phyloP scores from a whole-genome alignment of 495 filamentous ascomycete genomes.

The Penicillium odoratum region DNA sequence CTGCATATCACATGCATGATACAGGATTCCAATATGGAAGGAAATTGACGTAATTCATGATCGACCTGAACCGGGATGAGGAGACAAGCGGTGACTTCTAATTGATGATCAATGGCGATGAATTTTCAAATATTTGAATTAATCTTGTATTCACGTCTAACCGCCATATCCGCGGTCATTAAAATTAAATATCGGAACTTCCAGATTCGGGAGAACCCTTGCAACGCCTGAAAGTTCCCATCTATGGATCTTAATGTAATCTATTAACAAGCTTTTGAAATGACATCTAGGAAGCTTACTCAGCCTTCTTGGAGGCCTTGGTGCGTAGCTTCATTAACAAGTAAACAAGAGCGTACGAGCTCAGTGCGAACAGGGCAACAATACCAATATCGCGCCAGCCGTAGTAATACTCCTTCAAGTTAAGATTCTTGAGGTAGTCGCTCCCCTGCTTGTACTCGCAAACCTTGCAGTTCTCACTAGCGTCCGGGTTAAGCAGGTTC shows the following conservation, averaged over 20 bases:
- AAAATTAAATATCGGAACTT: neutral
- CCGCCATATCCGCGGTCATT: neutral
- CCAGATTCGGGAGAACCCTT: too few species aligned
- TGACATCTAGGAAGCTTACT: conserved; percentile 16
- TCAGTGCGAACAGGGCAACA: conserved; percentile 45
- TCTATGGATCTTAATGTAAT: neutral
- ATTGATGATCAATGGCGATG: too few species aligned
- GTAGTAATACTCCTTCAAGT: conserved; percentile 43
- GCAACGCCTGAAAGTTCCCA: neutral
- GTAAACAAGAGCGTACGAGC: conserved; percentile 49
- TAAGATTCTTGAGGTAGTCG: conserved; percentile 40
- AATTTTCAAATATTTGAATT: too few species aligned
- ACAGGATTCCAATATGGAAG: neutral
- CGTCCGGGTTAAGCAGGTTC: conserved; percentile 53
- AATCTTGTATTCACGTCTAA: neutral
- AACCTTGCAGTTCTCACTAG: conserved; percentile 56
- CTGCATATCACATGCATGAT: too few species aligned
- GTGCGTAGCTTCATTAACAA: conserved; percentile 48
- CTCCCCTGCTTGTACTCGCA: conserved; percentile 50
- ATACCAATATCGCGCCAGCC: conserved; percentile 47
- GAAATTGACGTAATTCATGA: neutral
- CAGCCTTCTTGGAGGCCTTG: conserved; percentile 43
- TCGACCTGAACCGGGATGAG: neutral
- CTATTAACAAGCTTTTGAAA: neutral
- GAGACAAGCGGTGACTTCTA: too few species aligned